A percentile compares a stretch with the other conserved stretches of the same genome.
Evolutionary conservation across 2,329 filamentous ascomycete genomes (phyloP).

Genomic region (Penicillium sp.): DNA sequence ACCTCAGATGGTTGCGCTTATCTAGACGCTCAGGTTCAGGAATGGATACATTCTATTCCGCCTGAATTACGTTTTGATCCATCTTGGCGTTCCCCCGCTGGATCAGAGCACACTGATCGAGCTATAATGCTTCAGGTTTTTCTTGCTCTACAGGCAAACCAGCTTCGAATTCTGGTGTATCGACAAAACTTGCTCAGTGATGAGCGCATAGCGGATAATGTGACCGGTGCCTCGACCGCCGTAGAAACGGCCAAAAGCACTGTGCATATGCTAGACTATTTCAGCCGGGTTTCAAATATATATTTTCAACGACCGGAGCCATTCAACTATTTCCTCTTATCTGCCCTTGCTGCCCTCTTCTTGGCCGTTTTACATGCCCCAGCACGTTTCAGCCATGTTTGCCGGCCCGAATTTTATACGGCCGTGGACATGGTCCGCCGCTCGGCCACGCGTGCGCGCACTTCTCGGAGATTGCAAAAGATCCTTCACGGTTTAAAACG

Average conservation of each 20-base stretch:
- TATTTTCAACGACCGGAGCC: conserved; percentile 42
- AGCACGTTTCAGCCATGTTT: conserved; percentile 40
- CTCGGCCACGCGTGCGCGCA: conserved; percentile 55
- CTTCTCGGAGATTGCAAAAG: conserved; percentile 58
- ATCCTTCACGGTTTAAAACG: conserved; percentile 59
- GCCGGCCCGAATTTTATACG: conserved; percentile 49
- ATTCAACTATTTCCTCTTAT: conserved; percentile 46
- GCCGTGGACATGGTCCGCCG: conserved; percentile 60
- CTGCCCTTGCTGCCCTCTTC: conserved; percentile 42
- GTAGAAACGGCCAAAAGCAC: conserved; percentile 43
- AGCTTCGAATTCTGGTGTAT: conserved; percentile 47
- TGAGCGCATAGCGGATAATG: conserved; percentile 38
- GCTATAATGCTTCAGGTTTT: conserved; percentile 45
- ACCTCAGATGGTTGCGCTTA: conserved; percentile 42
- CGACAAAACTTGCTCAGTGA: conserved; percentile 44
- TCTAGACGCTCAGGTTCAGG: conserved; percentile 45
- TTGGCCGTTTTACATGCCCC: conserved; percentile 49
- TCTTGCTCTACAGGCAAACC: conserved; percentile 48
- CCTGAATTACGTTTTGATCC: conserved; percentile 42
- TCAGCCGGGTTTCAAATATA: conserved; percentile 38
- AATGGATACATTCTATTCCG: conserved; percentile 50
- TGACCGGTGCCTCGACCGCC: conserved; percentile 39
- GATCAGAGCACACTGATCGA: conserved; percentile 28
- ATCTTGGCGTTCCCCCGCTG: conserved; percentile 16
- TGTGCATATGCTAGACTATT: conserved; percentile 39